Evolutionary conservation across 2,329 filamentous ascomycete species (phyloP), one percentile per base, ranked within the genome.

Genomic region (Stachybotrys echinatus): DNA sequence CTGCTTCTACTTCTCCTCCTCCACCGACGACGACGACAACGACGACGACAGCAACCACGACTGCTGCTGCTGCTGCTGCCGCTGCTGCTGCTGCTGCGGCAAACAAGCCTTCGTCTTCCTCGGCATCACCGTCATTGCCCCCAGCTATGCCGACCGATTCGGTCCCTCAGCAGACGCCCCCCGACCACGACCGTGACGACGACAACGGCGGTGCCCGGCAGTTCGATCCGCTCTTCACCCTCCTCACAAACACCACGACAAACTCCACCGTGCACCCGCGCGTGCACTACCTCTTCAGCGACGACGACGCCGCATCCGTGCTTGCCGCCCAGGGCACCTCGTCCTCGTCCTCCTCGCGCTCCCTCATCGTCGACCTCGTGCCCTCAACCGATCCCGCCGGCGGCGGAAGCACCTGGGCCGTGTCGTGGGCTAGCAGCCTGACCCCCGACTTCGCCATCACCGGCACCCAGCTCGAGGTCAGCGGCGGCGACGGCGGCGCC

Each of bases 251-350:
- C 66, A 71, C 79, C 12, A 79, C 82, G n/a, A 85, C 81, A 8
- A 79, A 83, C 59, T 81, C 88, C 43, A 88, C 89, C 54, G 79
- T 89, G 60, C 92, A 97, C 65, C 94, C 92, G 2, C 84, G 82
- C 48, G 84, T 96, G 2, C 90, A 92, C 71, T 97, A 97, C 72
- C 80, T 97, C 62, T 97, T 99, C 73, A 82, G 83, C 58, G 92
- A 97, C 67, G 94, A 97, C 68, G 91, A 96, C 63, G 81, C 84
- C 2, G 87, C 92, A 44, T 74, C 88, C 42, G 74, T 95, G 37
- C 87, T 87, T 1, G 77, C 83, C 37, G 84, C 87, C 2, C 17
- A 40, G 38, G 38, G 18, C 17, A 84, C 67, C 68, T 81, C 64
- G 48, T 51, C 57, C 12, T 61, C 65, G 54, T 54, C 60, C 14